Evolutionary conservation across 2,329 filamentous ascomycete species (phyloP), one percentile per base, ranked within the genome.

Genomic region (Phyllosticta paracitricarpa): DNA sequence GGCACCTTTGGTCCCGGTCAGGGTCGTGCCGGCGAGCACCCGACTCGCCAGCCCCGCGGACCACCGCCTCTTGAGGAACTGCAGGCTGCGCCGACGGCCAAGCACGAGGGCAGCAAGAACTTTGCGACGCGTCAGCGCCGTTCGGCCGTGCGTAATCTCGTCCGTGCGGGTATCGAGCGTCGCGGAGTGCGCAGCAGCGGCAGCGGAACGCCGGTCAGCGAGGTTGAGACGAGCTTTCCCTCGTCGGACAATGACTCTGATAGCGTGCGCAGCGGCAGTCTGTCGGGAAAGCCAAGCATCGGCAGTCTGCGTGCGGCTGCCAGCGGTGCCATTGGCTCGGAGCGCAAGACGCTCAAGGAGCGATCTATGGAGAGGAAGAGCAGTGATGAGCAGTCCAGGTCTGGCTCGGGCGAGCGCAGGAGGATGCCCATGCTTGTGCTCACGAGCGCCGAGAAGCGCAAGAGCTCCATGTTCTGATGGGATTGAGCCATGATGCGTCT

Each of bases 51-150:
- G 76, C 94, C 94, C 58, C 90, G 91, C 65, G 92, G 92, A 4
- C 94, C 94, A 25, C 94, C 94, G 14, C 86, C 89, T 14, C 82
- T 97, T 57, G 94, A 99, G 67, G 94, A 99, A 77, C 85, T 99
- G 63, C 84, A 88, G 70, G 83, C 87, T 22, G 94, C 92, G 77
- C 94, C 94, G 1, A 97, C 93, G 8, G 87, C 90, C 66, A 96
- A 91, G 78, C 85, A 93, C 65, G 93, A 97, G 74, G 94, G 93
- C 25, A 97, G 93, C 85, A 81, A 97, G 84, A 99, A 99, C 79
- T 99, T 99, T 76, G 89, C 89, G 10, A 86, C 91, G 61, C 91
- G 94, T 64, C 92, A 95, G 70, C 91, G 94, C 63, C 91, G 93
- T 65, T 91, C 89, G 68, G 94, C 94, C 26, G 86, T 99, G 54